These are phyloP conservation scores for Pseudocercospora fijiensis DNA, from an alignment of 2,329 filamentous ascomycete species.

Conservation along the genomic window DNA sequence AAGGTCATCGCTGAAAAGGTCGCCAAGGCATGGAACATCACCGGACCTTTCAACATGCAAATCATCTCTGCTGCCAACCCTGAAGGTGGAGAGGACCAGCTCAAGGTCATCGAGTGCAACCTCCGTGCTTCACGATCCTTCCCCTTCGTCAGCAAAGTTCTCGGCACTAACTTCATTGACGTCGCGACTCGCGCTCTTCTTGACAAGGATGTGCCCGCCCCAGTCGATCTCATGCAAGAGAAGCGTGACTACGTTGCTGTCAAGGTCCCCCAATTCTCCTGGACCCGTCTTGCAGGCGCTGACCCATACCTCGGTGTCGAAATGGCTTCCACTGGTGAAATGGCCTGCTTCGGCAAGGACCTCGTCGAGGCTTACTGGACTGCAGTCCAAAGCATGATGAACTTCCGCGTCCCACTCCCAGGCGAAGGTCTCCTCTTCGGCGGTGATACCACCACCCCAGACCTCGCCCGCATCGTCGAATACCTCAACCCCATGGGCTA, in stretches of 20 bases:
- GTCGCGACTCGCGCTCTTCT: slow-evolving; percentile 90
- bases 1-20: slow-evolving; percentile 97
- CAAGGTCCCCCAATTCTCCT: slow-evolving; percentile 98
- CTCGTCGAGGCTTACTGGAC: slow-evolving; percentile 97
- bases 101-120: slow-evolving; percentile 99
- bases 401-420: slow-evolving; percentile 93
- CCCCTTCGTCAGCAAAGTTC: slow-evolving; percentile 96
- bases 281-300: slow-evolving; percentile 94
- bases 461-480: slow-evolving; percentile 77
- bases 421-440: slow-evolving; percentile 95
- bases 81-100: slow-evolving; percentile 69
- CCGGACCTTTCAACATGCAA: slow-evolving; percentile 99
- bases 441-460: slow-evolving; percentile 70
- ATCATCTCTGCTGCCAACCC: slow-evolving; percentile 89
- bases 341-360: slow-evolving; percentile 97
- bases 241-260: slow-evolving; percentile 92
- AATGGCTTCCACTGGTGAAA: slow-evolving; percentile 95
- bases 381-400: slow-evolving; percentile 95
- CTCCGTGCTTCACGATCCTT: slow-evolving; percentile 95
- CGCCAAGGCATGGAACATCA: slow-evolving; percentile 94
- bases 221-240: slow-evolving; percentile 81
- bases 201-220: slow-evolving; percentile 77
- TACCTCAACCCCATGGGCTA: slow-evolving; percentile 87
- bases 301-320: slow-evolving; percentile 98
- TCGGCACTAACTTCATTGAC: slow-evolving; percentile 95